Conservation (phyloP, 2,329 filamentous ascomycete species). For the Trichoderma atroviride region DNA sequence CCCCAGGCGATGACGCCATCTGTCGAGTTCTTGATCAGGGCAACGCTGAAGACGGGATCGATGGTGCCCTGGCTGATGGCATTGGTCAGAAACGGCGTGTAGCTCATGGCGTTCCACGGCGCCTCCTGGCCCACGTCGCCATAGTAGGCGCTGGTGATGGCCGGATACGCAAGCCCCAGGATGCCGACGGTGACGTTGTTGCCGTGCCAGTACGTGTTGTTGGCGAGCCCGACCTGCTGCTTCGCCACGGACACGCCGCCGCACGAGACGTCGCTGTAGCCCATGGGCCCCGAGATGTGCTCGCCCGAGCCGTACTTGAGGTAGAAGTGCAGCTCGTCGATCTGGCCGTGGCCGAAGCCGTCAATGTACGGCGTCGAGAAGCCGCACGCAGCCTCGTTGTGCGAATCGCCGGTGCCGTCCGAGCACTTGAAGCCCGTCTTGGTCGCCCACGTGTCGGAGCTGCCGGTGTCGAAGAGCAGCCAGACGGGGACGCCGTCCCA, state of each 20-base stretch:
- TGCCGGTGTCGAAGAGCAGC: slow-evolving; percentile 55
- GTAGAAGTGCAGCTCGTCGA: slow-evolving; percentile 50
- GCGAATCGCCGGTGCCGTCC: slow-evolving; percentile 39
- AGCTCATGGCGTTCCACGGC: slow-evolving; percentile 45
- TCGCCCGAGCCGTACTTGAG: slow-evolving; percentile 54
- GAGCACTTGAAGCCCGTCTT: slow-evolving; percentile 47
- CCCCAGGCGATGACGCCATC: slow-evolving; percentile 52
- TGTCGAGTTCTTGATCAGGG: slow-evolving; percentile 51
- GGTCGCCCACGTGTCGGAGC: slow-evolving; percentile 55
- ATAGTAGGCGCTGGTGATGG: slow-evolving; percentile 52
- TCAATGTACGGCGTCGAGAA: slow-evolving; percentile 46
- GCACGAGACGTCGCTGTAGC: slow-evolving; percentile 49
- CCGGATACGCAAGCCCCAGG: slow-evolving; percentile 54
- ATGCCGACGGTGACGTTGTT: slow-evolving; percentile 56
- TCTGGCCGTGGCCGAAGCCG: slow-evolving; percentile 45
- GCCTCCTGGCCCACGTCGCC: slow-evolving; percentile 45
- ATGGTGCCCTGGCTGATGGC: slow-evolving; percentile 51
- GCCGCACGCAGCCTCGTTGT: slow-evolving; percentile 41
- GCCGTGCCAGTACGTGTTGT: slow-evolving; percentile 53
- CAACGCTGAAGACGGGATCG: slow-evolving; percentile 52
- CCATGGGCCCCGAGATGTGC: slow-evolving; percentile 51
- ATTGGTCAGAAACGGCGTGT: slow-evolving; percentile 53
- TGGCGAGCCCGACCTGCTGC: slow-evolving; percentile 54
- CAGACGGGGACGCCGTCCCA: slow-evolving; percentile 46
- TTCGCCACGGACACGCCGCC: slow-evolving; percentile 48